phyloP scores from a whole-genome alignment of 176 grass and related monocot genomes.

The Musa acuminata region DNA sequence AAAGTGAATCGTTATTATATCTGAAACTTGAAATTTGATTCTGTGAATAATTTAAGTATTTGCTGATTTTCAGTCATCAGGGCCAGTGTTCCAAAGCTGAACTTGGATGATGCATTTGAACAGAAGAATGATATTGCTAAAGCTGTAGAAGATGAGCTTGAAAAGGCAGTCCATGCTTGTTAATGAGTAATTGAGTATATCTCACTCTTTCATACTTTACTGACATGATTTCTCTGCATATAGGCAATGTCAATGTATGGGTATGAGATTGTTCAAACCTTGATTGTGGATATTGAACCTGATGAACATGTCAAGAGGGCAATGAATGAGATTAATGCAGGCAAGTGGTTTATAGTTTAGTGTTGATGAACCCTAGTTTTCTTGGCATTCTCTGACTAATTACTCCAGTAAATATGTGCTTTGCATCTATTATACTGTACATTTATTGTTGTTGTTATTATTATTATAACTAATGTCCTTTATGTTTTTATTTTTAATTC shows the following conservation, averaged over 20 bases:
- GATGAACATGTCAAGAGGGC: constrained; percentile 4
- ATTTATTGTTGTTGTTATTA: neutral
- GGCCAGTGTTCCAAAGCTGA: constrained; percentile 11
- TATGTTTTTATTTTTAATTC: neutral
- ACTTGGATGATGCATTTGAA: constrained; percentile 9
- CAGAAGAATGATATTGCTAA: constrained; percentile 10
- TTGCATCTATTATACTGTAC: neutral
- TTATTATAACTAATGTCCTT: neutral
- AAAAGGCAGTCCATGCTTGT: neutral
- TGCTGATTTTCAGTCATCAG: constrained; percentile 2
- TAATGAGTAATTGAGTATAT: neutral
- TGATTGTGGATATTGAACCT: constrained; percentile 5
- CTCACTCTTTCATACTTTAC: neutral
- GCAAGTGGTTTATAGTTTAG: neutral
- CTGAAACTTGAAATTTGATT: neutral
- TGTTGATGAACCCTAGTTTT: neutral
- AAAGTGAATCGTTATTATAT: neutral
- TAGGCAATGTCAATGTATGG: constrained; percentile 7
- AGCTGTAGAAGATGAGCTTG: constrained; percentile 13
- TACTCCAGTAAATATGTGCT: neutral
- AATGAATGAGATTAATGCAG: constrained; percentile 15
- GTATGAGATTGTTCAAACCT: constrained; percentile 9
- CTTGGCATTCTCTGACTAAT: neutral
- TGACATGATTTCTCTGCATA: neutral
- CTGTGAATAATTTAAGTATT: neutral